Evolutionary conservation across 2,329 filamentous ascomycete genomes (phyloP).

Genomic region (Epichloe hybrida): DNA sequence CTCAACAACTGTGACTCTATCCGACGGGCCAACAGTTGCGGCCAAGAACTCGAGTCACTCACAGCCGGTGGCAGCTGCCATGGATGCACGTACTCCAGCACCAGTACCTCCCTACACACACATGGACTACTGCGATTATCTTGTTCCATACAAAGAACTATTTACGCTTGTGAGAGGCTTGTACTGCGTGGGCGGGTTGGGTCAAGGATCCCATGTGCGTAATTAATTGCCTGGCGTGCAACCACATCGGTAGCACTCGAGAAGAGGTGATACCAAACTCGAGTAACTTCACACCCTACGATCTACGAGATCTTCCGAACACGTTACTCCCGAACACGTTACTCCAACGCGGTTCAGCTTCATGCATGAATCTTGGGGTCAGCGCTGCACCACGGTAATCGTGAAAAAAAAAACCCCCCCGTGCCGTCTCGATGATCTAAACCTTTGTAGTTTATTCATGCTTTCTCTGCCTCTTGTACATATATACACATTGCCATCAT

Average conservation of each 20-base stretch:
- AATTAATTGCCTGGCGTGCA: too few relatives aligned
- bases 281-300: too few relatives aligned
- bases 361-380: too few relatives aligned
- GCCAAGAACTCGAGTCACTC: too few relatives aligned
- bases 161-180: background rate
- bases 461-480: constrained; percentile 1
- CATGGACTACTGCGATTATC: background rate
- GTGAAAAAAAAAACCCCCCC: background rate
- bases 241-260: too few relatives aligned
- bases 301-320: too few relatives aligned
- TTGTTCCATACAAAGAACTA: background rate
- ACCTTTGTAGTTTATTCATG: constrained; percentile 2
- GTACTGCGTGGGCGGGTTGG: background rate
- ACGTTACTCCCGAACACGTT: too few relatives aligned
- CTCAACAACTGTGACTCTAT: background rate
- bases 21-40: too few relatives aligned
- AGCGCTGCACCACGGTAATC: background rate
- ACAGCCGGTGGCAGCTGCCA: constrained; percentile 2
- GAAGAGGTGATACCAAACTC: too few relatives aligned
- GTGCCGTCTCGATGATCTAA: background rate
- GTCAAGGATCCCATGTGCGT: too few relatives aligned
- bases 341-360: too few relatives aligned
- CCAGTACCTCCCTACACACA: too few relatives aligned
- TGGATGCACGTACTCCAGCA: background rate
- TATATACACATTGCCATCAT: constrained; percentile 1